A percentile compares a stretch with the other conserved stretches of the same genome.
These are phyloP conservation scores for Boletus bicolor DNA, from an alignment of 768 basidiomycete genomes.

Conservation along the genomic window DNA sequence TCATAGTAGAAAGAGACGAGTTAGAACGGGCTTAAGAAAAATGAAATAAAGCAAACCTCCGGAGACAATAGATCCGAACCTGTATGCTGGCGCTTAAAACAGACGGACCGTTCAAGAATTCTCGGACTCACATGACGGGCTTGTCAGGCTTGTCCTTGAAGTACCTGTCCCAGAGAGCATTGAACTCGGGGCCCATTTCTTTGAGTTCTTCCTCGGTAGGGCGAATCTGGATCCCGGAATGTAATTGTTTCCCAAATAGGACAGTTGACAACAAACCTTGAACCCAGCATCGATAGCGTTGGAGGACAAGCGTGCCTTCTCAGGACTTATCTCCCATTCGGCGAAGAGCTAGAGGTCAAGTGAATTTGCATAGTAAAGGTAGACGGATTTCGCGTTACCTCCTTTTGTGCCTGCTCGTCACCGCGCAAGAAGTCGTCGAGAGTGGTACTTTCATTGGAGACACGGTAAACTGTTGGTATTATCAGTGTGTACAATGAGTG, in stretches of 20 bases:
- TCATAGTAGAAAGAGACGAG: background rate
- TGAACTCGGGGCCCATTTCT: conserved; percentile 78
- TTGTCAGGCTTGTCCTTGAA: conserved; percentile 82
- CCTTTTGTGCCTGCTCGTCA: conserved; percentile 53
- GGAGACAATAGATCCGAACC: conserved; percentile 66
- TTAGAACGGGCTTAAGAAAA: background rate
- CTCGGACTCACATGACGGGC: conserved; percentile 56
- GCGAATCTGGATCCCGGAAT: conserved; percentile 47
- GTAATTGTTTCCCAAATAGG: background rate
- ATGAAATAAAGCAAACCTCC: conserved; percentile 37
- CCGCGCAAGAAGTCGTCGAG: conserved; percentile 71
- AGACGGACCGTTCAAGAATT: background rate
- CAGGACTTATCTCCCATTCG: conserved; percentile 65
- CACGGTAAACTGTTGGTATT: conserved; percentile 51
- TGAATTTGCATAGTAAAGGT: background rate
- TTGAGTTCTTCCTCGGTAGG: conserved; percentile 67
- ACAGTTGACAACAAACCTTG: conserved; percentile 42
- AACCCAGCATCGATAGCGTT: conserved; percentile 76
- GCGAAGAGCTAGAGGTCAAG: conserved; percentile 42
- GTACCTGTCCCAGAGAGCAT: conserved; percentile 62
- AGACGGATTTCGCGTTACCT: conserved; percentile 33
- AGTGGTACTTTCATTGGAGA: conserved; percentile 60
- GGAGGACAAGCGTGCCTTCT: conserved; percentile 65
- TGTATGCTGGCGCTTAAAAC: conserved; percentile 8
- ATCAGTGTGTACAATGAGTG: background rate